These are phyloP conservation scores for Sporothrix pseudoabietina DNA, from an alignment of 2,329 filamentous ascomycete genomes.

Conservation along the genomic window DNA sequence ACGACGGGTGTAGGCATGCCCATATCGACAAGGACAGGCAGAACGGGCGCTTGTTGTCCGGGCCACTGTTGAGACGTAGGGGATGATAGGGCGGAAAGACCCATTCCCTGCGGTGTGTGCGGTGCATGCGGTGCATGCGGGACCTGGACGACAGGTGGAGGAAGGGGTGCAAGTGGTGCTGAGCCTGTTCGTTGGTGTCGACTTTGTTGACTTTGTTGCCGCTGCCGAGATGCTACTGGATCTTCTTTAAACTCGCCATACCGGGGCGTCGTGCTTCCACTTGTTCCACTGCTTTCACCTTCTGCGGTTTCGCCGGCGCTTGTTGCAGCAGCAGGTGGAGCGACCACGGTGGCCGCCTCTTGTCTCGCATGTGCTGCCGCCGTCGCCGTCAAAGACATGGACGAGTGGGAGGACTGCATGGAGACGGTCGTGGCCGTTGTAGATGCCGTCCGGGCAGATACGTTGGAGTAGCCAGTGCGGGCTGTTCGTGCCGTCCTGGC, in stretches of 20 bases:
- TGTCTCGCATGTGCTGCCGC: not conserved
- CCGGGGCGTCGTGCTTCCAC: conserved; percentile 4
- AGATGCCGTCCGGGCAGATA: not conserved
- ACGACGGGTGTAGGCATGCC: not conserved
- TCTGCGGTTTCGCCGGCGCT: not conserved
- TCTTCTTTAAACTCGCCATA: not conserved
- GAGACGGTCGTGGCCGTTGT: not conserved
- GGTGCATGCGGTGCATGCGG: not conserved
- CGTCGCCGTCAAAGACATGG: not conserved
- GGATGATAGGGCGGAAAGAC: not conserved
- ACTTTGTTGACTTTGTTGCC: not conserved
- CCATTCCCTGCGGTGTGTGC: not conserved
- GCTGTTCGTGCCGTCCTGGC: not conserved
- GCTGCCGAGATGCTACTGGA: not conserved
- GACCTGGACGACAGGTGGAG: not conserved
- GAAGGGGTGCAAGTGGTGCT: not conserved
- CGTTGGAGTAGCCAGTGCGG: not conserved
- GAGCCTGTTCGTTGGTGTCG: not conserved
- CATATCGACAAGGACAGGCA: not conserved
- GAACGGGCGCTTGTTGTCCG: not conserved
- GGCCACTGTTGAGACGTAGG: not conserved
- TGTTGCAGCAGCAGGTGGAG: not conserved
- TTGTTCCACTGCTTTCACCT: not conserved
- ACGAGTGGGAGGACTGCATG: conserved; percentile 5
- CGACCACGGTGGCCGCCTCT: not conserved